Percentiles rank a stretch among this genome's conserved stretches.
These are phyloP conservation scores for Tanacetum coccineum DNA, from an alignment of 129 eudicot genomes.

Conservation along the genomic window DNA sequence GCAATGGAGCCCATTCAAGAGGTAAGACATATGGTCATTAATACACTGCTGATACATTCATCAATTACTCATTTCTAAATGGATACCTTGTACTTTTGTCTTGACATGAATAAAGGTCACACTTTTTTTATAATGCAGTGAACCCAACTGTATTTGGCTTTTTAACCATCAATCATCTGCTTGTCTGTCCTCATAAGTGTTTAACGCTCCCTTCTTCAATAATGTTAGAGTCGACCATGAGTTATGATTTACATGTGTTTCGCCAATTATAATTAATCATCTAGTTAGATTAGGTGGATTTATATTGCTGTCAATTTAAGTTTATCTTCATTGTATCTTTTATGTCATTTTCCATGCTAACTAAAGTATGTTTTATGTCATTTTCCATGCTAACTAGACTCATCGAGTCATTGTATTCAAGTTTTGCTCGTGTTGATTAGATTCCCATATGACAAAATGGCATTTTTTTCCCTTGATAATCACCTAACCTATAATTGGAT, in stretches of 20 bases:
- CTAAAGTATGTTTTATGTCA: constrained; percentile 21
- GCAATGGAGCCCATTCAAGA: constrained; percentile 32
- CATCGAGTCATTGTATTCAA: constrained; percentile 5
- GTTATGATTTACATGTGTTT: constrained; percentile 6
- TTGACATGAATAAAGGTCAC: constrained; percentile 33
- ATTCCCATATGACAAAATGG: background rate
- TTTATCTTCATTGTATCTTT: constrained; percentile 9
- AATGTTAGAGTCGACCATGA: constrained; percentile 25
- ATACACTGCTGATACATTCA: constrained; percentile 24
- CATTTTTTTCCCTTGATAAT: background rate
- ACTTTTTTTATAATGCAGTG: constrained; percentile 23
- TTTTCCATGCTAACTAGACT: constrained; percentile 11
- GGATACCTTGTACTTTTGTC: constrained; percentile 34
- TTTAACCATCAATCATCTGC: constrained; percentile 19
- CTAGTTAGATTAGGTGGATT: constrained; percentile 1
- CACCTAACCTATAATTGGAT: background rate
- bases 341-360: no score
- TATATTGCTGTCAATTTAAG: no score
- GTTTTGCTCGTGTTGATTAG: background rate
- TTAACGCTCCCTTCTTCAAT: no score
- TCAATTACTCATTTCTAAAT: constrained; percentile 27
- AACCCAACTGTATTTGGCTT: constrained; percentile 36
- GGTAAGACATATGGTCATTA: constrained; percentile 29
- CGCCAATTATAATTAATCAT: background rate
- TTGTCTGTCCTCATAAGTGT: constrained; percentile 29